Conservation (phyloP, 176 grass and related monocot genomes). For the Oryza glumipatula region DNA sequence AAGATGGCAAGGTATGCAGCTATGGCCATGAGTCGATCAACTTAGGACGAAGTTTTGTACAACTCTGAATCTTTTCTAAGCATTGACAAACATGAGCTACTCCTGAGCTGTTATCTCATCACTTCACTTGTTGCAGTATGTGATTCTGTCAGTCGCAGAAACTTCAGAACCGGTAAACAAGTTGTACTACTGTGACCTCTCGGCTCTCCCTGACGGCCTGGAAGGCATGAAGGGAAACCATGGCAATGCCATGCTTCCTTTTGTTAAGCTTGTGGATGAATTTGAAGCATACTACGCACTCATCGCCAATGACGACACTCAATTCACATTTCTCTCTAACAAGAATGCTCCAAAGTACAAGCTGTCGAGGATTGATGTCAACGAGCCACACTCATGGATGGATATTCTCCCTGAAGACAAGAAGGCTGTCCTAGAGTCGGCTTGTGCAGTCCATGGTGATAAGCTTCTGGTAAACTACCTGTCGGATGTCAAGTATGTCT, state of each 20-base stretch:
- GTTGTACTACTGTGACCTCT: conserved; percentile 74
- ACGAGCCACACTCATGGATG: conserved; percentile 36
- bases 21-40: not conserved
- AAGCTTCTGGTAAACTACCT: conserved; percentile 81
- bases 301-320: conserved; percentile 66
- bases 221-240: conserved; percentile 43
- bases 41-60: too few relatives aligned
- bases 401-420: conserved; percentile 66
- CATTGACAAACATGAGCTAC: not conserved
- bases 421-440: conserved; percentile 70
- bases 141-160: conserved; percentile 72
- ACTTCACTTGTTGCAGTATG: conserved; percentile 55
- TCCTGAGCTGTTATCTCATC: not conserved
- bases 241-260: conserved; percentile 58
- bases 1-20: conserved; percentile 76
- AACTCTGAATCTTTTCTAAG: not conserved
- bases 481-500: conserved; percentile 74
- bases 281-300: conserved; percentile 65
- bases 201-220: conserved; percentile 53
- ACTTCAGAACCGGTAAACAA: conserved; percentile 88
- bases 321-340: conserved; percentile 85
- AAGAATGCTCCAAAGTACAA: conserved; percentile 76
- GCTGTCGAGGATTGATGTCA: conserved; percentile 65
- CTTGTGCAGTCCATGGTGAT: conserved; percentile 63
- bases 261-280: conserved; percentile 74